phyloP scores from a whole-genome alignment of 768 basidiomycete genomes.

The Lactarius deliciosus region DNA sequence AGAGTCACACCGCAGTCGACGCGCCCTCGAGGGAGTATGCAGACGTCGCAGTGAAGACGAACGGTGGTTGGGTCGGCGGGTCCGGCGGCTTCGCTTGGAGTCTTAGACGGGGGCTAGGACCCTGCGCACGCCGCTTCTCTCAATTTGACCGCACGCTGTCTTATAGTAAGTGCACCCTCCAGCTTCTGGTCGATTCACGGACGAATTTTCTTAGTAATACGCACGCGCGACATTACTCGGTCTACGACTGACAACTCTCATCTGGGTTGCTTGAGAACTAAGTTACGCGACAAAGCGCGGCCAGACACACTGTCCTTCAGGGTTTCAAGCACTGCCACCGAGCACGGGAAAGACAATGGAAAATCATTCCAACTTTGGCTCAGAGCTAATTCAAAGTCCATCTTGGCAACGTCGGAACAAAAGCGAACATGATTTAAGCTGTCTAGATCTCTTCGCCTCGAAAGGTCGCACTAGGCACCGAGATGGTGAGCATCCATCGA shows the following conservation, averaged over 20 bases:
- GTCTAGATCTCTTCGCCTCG: not conserved
- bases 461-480: not conserved
- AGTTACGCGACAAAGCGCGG: not conserved
- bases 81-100: too few species aligned
- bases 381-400: not conserved
- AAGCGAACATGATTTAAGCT: not conserved
- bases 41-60: constrained; percentile 63
- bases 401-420: not conserved
- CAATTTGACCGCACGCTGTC: too few species aligned
- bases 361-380: not conserved
- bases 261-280: not conserved
- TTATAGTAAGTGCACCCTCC: not conserved
- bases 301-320: not conserved
- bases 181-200: not conserved
- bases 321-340: not conserved
- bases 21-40: constrained; percentile 64
- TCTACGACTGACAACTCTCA: too few species aligned
- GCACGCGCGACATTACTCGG: not conserved
- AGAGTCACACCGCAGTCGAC: constrained; percentile 51
- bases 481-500: not conserved
- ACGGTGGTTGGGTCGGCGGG: not conserved
- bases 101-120: too few species aligned
- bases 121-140: too few species aligned
- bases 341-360: not conserved
- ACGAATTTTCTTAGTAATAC: not conserved